phyloP scores from a whole-genome alignment of 352 stramenopile species.

The Phytopythium kandeliae region DNA sequence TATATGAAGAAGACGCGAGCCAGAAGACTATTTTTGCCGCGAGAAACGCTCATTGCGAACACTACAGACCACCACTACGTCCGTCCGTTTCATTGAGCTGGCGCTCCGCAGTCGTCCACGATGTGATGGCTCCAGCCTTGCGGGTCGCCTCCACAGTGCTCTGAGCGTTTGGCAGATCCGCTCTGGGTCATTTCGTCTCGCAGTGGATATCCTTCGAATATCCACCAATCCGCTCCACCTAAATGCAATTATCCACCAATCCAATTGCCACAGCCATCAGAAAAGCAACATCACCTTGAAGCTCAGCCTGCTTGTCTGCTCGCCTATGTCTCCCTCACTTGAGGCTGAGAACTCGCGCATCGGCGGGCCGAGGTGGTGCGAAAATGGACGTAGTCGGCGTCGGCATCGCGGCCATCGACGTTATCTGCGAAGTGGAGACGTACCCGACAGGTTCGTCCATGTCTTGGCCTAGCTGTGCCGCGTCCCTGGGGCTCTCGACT shows the following conservation, averaged over 20 bases:
- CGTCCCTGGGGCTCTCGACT: background rate
- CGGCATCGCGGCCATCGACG: constrained; percentile 68
- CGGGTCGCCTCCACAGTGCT: no score
- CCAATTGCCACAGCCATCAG: background rate
- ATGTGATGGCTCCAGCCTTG: no score
- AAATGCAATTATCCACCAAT: background rate
- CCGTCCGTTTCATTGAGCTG: no score
- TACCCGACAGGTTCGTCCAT: constrained; percentile 42
- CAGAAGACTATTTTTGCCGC: background rate
- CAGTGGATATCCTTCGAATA: no score
- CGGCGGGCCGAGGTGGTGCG: no score
- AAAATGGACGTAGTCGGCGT: constrained; percentile 54
- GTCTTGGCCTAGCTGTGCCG: background rate
- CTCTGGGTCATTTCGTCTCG: no score
- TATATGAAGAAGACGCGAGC: background rate
- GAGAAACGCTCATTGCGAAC: background rate
- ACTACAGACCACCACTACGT: no score
- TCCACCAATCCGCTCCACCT: background rate
- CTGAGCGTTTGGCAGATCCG: no score
- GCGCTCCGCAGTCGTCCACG: no score
- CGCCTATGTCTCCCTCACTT: background rate
- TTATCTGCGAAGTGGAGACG: constrained; percentile 52
- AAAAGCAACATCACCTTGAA: background rate
- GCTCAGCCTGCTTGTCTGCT: no score
- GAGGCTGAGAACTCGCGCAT: no score